Evolutionary conservation across 345 rosid species (phyloP), one percentile per base, ranked within the genome.

Genomic region (Xanthoceras sorbifolium): DNA sequence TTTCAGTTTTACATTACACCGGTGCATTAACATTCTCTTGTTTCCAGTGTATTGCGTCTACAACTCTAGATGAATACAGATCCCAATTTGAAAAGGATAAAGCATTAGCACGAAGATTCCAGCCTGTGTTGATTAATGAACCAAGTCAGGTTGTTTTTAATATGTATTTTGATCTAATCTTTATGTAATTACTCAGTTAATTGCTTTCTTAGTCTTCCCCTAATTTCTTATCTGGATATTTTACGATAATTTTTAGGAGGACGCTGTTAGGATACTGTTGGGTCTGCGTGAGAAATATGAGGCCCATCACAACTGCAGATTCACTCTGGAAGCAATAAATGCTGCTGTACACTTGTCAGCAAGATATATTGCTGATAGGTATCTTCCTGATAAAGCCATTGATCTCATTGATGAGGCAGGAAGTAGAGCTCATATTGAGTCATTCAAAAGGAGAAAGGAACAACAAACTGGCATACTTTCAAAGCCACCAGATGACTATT

Each of bases 341-440:
- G 97, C 97, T 67, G 99, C 99, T 59, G 99, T 96, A 50, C 75
- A 88, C 78, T 87, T 93, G 67, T 91, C 98, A 52, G 84, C 97
- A 60, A 88, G 98, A 79, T 96, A 96, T 71, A 91, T 96, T 31
- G 82, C 97, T 46, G 99, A 96, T 78, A 90, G 99, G 77, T 86
- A 87, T 87, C 98, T 96, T 82, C 99, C 98, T 7, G 99, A 96
- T 86, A 96, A 96, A 87, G 99, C 99, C 50, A 93, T 96, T 61
- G 99, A 93, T 90, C 97, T 93, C 75, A 88, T 96, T 77, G 99
- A 96, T 42, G 98, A 96, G 87, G 99, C 98, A 40, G 98, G 98
- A 79, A 96, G 99, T 83, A 90, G 97, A 87, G 97, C 99, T 76
- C 93, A 86, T 76, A 92, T 96, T 22, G 85, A 90, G 80, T 90